Conservation (phyloP, 2,329 filamentous ascomycete genomes). For the Trichoderma harzianum region DNA sequence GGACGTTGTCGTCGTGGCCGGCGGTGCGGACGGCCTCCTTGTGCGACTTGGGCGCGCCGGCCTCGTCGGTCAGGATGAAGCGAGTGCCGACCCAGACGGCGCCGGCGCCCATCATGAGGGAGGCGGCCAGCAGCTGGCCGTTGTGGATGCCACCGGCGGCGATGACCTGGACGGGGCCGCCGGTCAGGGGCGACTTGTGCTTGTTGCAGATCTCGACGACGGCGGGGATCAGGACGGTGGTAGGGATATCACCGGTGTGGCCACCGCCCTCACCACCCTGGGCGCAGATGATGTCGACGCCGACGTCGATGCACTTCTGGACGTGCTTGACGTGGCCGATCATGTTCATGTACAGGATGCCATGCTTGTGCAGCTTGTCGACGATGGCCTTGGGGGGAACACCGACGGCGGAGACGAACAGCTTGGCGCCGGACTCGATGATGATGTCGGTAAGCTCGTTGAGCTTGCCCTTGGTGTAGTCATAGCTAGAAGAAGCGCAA, state of each 20-base stretch:
- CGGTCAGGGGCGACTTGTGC: slow-evolving; percentile 82
- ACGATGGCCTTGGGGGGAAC: slow-evolving; percentile 86
- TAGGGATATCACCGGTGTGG: slow-evolving; percentile 92
- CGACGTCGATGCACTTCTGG: slow-evolving; percentile 87
- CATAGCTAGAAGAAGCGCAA: slow-evolving; percentile 64
- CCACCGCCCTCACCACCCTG: slow-evolving; percentile 97
- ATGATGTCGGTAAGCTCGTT: slow-evolving; percentile 85
- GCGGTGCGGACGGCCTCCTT: slow-evolving; percentile 93
- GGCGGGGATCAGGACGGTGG: slow-evolving; percentile 85
- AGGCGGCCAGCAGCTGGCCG: slow-evolving; percentile 82
- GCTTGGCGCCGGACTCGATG: slow-evolving; percentile 83
- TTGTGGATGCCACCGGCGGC: slow-evolving; percentile 94
- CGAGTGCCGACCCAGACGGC: slow-evolving; percentile 97
- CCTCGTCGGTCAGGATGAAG: slow-evolving; percentile 92
- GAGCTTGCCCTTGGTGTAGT: slow-evolving; percentile 99
- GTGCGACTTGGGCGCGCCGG: slow-evolving; percentile 87
- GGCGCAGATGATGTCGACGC: slow-evolving; percentile 94
- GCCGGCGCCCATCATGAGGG: slow-evolving; percentile 86
- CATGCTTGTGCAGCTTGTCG: slow-evolving; percentile 81
- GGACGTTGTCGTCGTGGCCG: slow-evolving; percentile 91
- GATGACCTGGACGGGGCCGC: slow-evolving; percentile 82
- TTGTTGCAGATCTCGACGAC: slow-evolving; percentile 79
- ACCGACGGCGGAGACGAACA: slow-evolving; percentile 96
- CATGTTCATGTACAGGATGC: slow-evolving; percentile 99
- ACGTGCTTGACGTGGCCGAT: slow-evolving; percentile 99